Evolutionary conservation across 1,284 basidiomycete species (phyloP), one percentile per base, ranked within the genome.

Genomic region (Microbotryum scabiosae): DNA sequence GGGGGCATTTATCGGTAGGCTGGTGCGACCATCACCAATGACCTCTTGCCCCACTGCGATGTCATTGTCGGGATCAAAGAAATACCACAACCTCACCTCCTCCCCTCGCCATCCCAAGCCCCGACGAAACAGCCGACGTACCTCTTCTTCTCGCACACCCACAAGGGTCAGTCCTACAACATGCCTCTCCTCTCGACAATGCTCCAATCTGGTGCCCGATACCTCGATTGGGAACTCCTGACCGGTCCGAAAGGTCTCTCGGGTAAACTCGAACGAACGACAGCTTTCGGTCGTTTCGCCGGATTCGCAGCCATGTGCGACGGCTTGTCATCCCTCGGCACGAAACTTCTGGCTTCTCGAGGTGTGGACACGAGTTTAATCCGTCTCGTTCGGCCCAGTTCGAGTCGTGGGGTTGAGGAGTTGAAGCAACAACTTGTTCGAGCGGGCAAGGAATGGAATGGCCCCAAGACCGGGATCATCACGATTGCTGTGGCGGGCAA

Each of bases 121-220:
- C 45, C 45, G 12, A 54, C 61, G 21, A 65, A 60, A 41, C 36
- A 41, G 36, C 44, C 70, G 23, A 88, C 85, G 3, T 84, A 88
- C 67, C 75, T 91, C 62, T 90, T 90, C 85, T 94, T 94, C 79
- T 89, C 86, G 32, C 90, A 93, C 74, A 91, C 89, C 0, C 83
- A 84, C 68, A 94, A 94, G 75, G 77, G 86, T 0, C 87, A 94
- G 75, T 74, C 79, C 14, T 92, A 92, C 76, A 94, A 94, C 71
- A 87, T 85, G 68, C 82, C 84, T 0, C 77, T 94, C 0, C 79
- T 94, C 1, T 78, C 82, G 36, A 88, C 88, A 74, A 75, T 89
- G 30, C 69, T 73, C 8, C 59, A 70, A 18, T 68, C 72, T 16
- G 78, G 85, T 10, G 80, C 82, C 0, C 75, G 59, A 4, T 66